These are phyloP conservation scores for Alternaria angustiovoidea DNA, from an alignment of 2,329 filamentous ascomycete genomes.

Conservation along the genomic window DNA sequence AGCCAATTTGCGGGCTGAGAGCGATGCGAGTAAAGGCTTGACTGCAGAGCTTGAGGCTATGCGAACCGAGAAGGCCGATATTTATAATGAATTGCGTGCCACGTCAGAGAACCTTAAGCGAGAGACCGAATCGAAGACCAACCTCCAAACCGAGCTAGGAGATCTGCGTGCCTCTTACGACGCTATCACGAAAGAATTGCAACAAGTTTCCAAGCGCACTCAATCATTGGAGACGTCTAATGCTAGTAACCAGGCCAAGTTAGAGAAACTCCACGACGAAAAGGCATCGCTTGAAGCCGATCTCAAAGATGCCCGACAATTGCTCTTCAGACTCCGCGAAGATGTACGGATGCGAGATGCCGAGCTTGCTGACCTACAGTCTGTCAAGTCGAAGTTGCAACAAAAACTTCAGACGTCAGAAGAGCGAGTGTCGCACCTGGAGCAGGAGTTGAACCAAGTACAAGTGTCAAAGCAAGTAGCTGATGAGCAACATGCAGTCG, in stretches of 20 bases:
- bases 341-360: conserved; percentile 30
- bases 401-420: conserved; percentile 33
- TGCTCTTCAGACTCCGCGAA: conserved; percentile 28
- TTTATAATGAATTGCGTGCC: conserved; percentile 30
- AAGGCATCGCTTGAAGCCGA: conserved; percentile 32
- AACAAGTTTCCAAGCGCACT: conserved; percentile 32
- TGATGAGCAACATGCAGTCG: conserved; percentile 21
- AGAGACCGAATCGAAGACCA: conserved; percentile 21
- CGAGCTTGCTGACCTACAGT: conserved; percentile 36
- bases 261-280: conserved; percentile 29
- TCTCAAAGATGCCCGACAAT: conserved; percentile 29
- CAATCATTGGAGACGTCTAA: conserved; percentile 28
- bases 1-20: conserved; percentile 20
- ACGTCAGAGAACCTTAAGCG: conserved; percentile 21
- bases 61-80: conserved; percentile 22
- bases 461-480: conserved; percentile 22
- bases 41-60: conserved; percentile 33
- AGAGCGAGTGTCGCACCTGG: conserved; percentile 24
- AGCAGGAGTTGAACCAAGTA: conserved; percentile 28
- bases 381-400: conserved; percentile 28
- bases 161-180: conserved; percentile 25
- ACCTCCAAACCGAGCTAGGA: conserved; percentile 34
- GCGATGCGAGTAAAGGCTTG: conserved; percentile 25
- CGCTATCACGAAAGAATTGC: conserved; percentile 28
- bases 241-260: conserved; percentile 21